Conservation (phyloP, 805 yeast species). For the Candida hungchunana region DNA sequence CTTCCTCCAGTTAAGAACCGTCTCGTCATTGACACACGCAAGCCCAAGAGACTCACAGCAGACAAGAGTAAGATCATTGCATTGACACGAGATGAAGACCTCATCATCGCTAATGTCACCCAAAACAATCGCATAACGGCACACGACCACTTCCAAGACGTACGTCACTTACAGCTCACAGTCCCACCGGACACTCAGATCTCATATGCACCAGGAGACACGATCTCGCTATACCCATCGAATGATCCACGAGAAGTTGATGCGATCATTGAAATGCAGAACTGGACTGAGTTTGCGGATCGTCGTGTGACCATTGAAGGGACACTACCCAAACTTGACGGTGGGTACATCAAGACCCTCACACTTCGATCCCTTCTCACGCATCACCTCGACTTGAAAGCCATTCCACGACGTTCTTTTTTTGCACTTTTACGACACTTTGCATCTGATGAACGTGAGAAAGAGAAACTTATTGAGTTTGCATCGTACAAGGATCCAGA, state of each 20-base stretch:
- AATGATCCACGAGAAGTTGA: slow-evolving; percentile 66
- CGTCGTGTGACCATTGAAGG: slow-evolving; percentile 36
- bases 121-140: slow-evolving; percentile 61
- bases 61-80: slow-evolving; percentile 27
- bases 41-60: slow-evolving; percentile 30
- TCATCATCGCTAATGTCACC: slow-evolving; percentile 41
- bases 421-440: slow-evolving; percentile 74
- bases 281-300: slow-evolving; percentile 74
- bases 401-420: slow-evolving; percentile 82
- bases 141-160: slow-evolving; percentile 83
- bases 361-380: slow-evolving; percentile 71
- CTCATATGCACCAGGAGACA: slow-evolving; percentile 73
- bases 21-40: slow-evolving; percentile 27
- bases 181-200: slow-evolving; percentile 11
- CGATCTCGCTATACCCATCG: slow-evolving; percentile 69
- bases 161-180: slow-evolving; percentile 46
- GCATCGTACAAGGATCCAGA: slow-evolving; percentile 68
- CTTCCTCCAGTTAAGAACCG: slow-evolving; percentile 37
- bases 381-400: slow-evolving; percentile 75
- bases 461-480: slow-evolving; percentile 73
- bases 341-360: slow-evolving; percentile 55
- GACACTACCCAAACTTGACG: slow-evolving; percentile 36
- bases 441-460: slow-evolving; percentile 68
- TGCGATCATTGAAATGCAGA: slow-evolving; percentile 59
- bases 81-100: slow-evolving; percentile 25